Percentiles rank a stretch among this genome's conserved stretches.
Evolutionary conservation across 306 rosid genomes (phyloP).

Genomic region (Cucumis hystrix): DNA sequence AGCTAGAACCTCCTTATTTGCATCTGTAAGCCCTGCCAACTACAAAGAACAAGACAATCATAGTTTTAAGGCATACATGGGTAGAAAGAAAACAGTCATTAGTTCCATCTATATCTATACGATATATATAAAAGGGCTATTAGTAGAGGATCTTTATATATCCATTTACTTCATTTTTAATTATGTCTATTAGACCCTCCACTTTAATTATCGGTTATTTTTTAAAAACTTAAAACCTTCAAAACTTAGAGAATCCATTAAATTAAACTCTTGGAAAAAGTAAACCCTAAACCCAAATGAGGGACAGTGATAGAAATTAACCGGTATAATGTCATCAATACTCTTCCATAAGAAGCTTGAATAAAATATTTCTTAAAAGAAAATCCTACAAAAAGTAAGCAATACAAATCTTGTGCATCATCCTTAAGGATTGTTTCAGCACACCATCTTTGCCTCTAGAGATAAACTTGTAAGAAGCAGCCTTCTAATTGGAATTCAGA

Average conservation of each 20-base stretch:
- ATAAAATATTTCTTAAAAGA: neutral
- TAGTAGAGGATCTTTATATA: too few species aligned
- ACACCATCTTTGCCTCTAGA: neutral
- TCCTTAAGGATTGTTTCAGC: neutral
- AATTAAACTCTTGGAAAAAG: neutral
- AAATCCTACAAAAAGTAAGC: conserved; percentile 4
- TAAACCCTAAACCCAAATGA: neutral
- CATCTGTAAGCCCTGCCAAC: conserved; percentile 59
- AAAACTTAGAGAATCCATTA: too few species aligned
- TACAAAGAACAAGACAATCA: conserved; percentile 17
- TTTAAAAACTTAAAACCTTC: too few species aligned
- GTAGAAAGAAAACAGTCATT: neutral
- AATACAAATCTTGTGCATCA: neutral
- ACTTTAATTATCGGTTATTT: too few species aligned
- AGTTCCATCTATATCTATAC: too few species aligned
- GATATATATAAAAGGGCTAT: too few species aligned
- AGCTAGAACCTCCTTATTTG: conserved; percentile 58
- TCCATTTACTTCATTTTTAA: too few species aligned
- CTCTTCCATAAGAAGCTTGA: neutral
- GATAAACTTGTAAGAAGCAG: neutral
- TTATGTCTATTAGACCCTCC: neutral
- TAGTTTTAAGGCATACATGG: neutral
- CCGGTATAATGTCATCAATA: neutral
- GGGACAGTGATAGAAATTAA: neutral
- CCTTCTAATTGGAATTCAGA: neutral